These are phyloP conservation scores for Verticillium longisporum DNA, from an alignment of 2,329 filamentous ascomycete species.

Conservation along the genomic window DNA sequence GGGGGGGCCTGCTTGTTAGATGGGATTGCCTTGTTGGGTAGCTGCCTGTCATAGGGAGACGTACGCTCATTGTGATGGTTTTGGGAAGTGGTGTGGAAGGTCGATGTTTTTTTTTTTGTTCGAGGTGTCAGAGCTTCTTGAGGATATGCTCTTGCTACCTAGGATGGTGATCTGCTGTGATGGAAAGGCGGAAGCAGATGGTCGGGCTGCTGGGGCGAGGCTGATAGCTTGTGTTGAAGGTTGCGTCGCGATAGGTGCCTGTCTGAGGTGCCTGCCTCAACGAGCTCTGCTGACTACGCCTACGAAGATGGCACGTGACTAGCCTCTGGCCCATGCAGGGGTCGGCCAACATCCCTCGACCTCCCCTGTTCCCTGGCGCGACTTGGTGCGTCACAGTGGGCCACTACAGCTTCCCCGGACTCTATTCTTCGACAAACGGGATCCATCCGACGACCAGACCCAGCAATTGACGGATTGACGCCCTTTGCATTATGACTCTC, in stretches of 20 bases:
- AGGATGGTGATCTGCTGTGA: too few relatives aligned
- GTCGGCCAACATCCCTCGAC: too few relatives aligned
- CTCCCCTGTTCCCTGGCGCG: too few relatives aligned
- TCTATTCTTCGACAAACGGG: not conserved
- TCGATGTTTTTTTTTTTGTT: not conserved
- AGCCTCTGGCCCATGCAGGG: too few relatives aligned
- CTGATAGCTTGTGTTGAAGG: conserved; percentile 4
- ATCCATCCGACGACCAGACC: not conserved
- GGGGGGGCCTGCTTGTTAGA: not conserved
- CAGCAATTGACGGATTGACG: not conserved
- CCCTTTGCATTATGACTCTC: not conserved
- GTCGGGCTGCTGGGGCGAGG: not conserved
- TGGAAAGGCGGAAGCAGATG: not conserved
- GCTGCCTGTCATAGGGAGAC: conserved; percentile 10
- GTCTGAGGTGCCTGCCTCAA: not conserved
- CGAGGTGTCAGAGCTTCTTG: too few relatives aligned
- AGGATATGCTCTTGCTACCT: too few relatives aligned
- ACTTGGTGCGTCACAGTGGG: not conserved
- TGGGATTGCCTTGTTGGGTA: not conserved
- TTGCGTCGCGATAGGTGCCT: conserved; percentile 12
- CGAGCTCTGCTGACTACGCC: not conserved
- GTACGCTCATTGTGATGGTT: conserved; percentile 41
- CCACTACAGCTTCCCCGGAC: conserved; percentile 2
- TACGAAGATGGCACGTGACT: too few relatives aligned
- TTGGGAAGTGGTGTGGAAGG: not conserved